Base-by-base conservation (phyloP, 495 filamentous ascomycete species). In the Penicillium soppii region DNA sequence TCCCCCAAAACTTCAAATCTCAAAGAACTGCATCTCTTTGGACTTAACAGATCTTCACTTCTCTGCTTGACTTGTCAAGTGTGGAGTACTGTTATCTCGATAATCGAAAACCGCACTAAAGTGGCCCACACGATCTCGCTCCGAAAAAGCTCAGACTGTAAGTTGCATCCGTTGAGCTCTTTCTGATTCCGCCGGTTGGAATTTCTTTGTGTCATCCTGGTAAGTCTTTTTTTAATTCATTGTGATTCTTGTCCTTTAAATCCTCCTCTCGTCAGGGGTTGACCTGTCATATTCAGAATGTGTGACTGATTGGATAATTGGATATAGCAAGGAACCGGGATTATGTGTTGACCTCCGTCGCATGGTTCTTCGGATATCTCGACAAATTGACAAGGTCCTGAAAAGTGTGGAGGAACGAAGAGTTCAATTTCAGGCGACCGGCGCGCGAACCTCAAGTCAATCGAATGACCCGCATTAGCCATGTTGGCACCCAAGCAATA, bases 401-500 rank as follows among this genome's bases (percentile, higher is more conserved):
- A 46, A 33, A 46, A 43, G 49, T 33, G 42, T 26, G 46, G 48
- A 54, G 57, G 29, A 52, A 55, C 49, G 39, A 36, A 43, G 42
- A 50, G 10, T 25, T 39, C 40, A 19, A 42, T 29, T 17, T 10
- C 43, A 5, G 21, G 39, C 33, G 16, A 43, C 39, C 21, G 21
- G 40, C 25, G 27, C 43, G 38, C 26, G 8, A 43, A 15, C 22
- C 19, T 13, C 3, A 53, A 57, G 6, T 22, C 23, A 21, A 33
- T 40, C 38, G 39, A 21, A 37, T 33, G 27, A 27, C 23, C 36
- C 46, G 35, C 43, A 7, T 45, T 36, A 86, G 84, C 86, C 50
- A 91, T 95, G 82, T 72, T 98, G 62, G 91, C 94, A 53, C 86
- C 90, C 35, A 95, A 96, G 65, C 76, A 87, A 25, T 95, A 90